These are phyloP conservation scores for Citrus inodora DNA, from an alignment of 345 rosid species.

Conservation along the genomic window DNA sequence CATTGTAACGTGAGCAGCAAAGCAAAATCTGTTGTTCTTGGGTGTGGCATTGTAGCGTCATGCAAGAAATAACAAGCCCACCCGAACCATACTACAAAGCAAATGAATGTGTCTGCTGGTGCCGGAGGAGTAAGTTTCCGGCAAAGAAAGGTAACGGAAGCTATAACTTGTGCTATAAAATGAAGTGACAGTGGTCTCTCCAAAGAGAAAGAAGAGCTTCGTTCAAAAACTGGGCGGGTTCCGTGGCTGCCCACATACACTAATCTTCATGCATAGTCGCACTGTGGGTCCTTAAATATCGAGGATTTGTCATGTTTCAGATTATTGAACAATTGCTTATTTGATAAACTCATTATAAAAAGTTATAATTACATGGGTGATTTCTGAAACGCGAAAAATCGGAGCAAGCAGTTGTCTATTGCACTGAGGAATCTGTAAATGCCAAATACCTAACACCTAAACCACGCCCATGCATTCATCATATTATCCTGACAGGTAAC, in stretches of 20 bases:
- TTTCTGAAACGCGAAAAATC: no score
- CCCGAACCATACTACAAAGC: background rate
- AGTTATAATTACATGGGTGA: no score
- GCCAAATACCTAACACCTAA: no score
- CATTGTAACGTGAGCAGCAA: background rate
- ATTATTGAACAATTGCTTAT: no score
- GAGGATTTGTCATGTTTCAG: background rate
- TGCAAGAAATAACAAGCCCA: background rate
- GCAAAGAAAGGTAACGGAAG: conserved; percentile 4
- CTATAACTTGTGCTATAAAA: background rate
- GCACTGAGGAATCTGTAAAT: no score
- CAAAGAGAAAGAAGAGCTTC: background rate
- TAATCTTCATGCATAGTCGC: background rate
- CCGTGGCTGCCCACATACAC: background rate
- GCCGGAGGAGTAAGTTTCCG: conserved; percentile 8
- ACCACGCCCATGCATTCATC: no score
- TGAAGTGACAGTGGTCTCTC: no score
- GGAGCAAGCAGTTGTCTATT: no score
- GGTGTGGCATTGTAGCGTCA: background rate
- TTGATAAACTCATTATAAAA: no score
- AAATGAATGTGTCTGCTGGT: background rate
- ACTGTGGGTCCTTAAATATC: background rate
- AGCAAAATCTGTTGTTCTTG: background rate
- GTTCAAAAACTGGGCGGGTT: background rate
- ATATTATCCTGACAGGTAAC: no score